Conservation (phyloP, 2,329 filamentous ascomycete species). For the Aureobasidium sp. region DNA sequence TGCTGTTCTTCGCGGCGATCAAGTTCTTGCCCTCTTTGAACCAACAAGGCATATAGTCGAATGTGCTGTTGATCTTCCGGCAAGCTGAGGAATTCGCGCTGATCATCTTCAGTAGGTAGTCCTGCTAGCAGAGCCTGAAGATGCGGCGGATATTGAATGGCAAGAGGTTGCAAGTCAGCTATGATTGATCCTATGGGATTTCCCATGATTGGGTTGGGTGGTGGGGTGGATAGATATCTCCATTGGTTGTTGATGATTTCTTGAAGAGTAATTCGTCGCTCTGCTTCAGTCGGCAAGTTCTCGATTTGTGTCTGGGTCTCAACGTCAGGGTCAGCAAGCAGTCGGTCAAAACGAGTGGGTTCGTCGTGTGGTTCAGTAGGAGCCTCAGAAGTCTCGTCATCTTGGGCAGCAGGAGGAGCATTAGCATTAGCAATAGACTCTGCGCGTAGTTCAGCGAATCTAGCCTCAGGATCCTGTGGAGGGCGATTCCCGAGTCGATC, state of each 20-base stretch:
- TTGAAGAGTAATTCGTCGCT: not conserved
- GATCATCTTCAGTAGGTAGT: not conserved
- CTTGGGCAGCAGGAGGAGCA: not conserved
- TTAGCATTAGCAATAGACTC: not conserved
- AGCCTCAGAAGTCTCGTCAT: not conserved
- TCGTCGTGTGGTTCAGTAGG: not conserved
- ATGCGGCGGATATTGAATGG: not conserved
- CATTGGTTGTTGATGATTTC: not conserved
- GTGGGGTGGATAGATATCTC: not conserved
- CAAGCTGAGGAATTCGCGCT: not conserved
- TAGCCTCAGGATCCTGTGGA: not conserved
- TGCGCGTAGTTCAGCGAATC: not conserved
- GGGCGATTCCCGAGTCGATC: not conserved
- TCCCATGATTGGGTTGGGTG: not conserved
- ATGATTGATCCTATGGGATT: not conserved
- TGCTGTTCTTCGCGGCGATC: not conserved
- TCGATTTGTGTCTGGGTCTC: not conserved
- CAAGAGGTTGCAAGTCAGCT: not conserved
- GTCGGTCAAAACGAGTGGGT: too few relatives aligned
- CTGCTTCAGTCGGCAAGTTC: too few relatives aligned
- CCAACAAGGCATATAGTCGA: too few relatives aligned
- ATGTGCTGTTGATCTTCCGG: not conserved
- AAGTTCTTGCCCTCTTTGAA: too few relatives aligned
- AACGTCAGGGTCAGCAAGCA: not conserved
- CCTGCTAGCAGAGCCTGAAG: not conserved